A percentile compares a stretch with the other conserved stretches of the same genome.
phyloP scores from a whole-genome alignment of 2,329 filamentous ascomycete species.

The Allantophomopsis cytisporea region DNA sequence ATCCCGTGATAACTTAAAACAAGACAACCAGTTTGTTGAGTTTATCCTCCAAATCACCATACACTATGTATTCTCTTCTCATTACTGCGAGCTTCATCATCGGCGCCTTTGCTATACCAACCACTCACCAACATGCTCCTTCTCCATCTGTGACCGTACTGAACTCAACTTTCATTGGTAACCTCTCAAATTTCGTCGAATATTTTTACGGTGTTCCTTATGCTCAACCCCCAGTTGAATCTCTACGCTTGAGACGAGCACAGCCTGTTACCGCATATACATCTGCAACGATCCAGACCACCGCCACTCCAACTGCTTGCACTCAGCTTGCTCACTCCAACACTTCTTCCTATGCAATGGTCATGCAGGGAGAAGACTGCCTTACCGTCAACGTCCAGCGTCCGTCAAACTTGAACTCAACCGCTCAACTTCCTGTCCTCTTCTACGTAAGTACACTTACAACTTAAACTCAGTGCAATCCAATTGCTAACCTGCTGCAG shows the following conservation, averaged over 20 bases:
- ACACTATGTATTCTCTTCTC: no score
- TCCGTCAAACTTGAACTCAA: neutral
- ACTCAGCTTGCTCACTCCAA: neutral
- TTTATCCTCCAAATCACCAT: no score
- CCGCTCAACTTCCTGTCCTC: constrained; percentile 24
- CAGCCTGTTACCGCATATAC: constrained; percentile 47
- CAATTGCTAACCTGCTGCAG: no score
- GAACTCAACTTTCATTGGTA: no score
- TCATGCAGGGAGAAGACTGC: constrained; percentile 21
- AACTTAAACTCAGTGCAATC: no score
- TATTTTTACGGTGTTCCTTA: constrained; percentile 65
- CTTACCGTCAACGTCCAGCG: constrained; percentile 20
- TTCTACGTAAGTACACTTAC: constrained; percentile 27
- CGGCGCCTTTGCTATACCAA: no score
- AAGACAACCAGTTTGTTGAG: no score
- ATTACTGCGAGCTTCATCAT: no score
- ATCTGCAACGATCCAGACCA: constrained; percentile 41
- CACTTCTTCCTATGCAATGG: neutral
- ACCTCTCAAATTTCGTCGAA: no score
- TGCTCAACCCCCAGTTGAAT: constrained; percentile 53
- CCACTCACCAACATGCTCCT: no score
- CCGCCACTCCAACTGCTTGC: constrained; percentile 61
- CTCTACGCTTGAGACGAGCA: constrained; percentile 56
- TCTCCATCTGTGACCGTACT: no score
- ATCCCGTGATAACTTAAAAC: no score